phyloP scores from a whole-genome alignment of 768 basidiomycete genomes.

The Tricholomella constricta region DNA sequence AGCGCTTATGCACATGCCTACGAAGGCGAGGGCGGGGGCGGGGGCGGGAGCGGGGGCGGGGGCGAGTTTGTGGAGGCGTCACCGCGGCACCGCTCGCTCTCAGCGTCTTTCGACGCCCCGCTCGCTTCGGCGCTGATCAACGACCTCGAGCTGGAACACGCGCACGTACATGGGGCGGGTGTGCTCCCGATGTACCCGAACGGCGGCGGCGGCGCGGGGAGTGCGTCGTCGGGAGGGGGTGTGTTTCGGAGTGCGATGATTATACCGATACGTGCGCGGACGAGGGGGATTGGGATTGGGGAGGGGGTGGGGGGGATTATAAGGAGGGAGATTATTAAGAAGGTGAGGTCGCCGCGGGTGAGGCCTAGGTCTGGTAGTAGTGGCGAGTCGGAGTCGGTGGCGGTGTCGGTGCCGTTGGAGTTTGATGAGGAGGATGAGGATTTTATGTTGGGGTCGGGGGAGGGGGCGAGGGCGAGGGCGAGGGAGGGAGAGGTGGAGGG shows the following conservation, averaged over 20 bases:
- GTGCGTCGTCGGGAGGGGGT: too few relatives aligned
- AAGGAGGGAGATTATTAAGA: conserved; percentile 57
- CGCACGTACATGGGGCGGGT: too few relatives aligned
- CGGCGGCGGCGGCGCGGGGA: too few relatives aligned
- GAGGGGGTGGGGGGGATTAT: conserved; percentile 64
- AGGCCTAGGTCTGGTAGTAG: conserved; percentile 25
- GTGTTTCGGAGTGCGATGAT: too few relatives aligned
- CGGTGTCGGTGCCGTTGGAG: conserved; percentile 47
- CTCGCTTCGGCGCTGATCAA: conserved; percentile 72
- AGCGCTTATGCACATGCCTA: conserved; percentile 57
- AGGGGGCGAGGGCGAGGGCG: conserved; percentile 17
- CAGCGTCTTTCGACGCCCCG: conserved; percentile 77
- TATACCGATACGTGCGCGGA: conserved; percentile 58
- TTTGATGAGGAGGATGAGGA: conserved; percentile 76
- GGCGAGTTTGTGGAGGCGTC: too few relatives aligned
- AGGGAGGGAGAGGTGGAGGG: conserved; percentile 13
- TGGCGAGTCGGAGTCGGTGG: too few relatives aligned
- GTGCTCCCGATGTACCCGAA: conserved; percentile 85
- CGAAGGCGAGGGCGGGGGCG: too few relatives aligned
- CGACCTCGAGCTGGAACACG: conserved; percentile 52
- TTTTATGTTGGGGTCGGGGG: too few relatives aligned
- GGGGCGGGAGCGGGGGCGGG: conserved; percentile 34
- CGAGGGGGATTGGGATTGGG: conserved; percentile 39
- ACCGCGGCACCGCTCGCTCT: conserved; percentile 34
- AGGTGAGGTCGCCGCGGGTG: conserved; percentile 48